These are phyloP conservation scores for Solanum aculeatissimum DNA, from an alignment of 305 asterid species.

Conservation along the genomic window DNA sequence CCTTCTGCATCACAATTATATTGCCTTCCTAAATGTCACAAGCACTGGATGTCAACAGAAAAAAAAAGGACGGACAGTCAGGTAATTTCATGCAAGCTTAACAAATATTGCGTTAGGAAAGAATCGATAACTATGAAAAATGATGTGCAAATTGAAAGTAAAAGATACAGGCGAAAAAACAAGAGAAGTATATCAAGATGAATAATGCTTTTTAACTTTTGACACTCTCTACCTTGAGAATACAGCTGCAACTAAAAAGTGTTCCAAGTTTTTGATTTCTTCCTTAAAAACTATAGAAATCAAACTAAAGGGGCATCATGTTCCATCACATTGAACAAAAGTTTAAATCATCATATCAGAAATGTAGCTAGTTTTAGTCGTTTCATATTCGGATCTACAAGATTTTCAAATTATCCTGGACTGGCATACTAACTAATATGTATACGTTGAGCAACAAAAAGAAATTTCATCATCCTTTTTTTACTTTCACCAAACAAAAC, in stretches of 20 bases:
- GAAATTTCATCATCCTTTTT: not conserved
- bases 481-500: not conserved
- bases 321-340: not conserved
- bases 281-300: not conserved
- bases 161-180: not conserved
- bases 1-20: slow-evolving; percentile 17
- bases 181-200: not conserved
- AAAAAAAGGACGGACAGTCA: not conserved
- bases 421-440: not conserved
- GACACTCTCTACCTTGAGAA: not conserved
- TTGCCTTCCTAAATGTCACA: not conserved
- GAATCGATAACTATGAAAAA: not conserved
- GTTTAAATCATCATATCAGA: not conserved
- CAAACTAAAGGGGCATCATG: not conserved
- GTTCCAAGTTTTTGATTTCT: not conserved
- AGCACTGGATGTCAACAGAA: not conserved
- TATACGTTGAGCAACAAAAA: not conserved
- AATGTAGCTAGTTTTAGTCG: not conserved
- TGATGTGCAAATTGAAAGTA: not conserved
- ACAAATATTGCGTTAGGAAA: not conserved
- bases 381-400: not conserved
- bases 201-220: not conserved
- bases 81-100: not conserved
- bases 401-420: not conserved
- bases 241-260: not conserved